Conservation (phyloP, 2,329 filamentous ascomycete species). For the Gremmenia infestans region DNA sequence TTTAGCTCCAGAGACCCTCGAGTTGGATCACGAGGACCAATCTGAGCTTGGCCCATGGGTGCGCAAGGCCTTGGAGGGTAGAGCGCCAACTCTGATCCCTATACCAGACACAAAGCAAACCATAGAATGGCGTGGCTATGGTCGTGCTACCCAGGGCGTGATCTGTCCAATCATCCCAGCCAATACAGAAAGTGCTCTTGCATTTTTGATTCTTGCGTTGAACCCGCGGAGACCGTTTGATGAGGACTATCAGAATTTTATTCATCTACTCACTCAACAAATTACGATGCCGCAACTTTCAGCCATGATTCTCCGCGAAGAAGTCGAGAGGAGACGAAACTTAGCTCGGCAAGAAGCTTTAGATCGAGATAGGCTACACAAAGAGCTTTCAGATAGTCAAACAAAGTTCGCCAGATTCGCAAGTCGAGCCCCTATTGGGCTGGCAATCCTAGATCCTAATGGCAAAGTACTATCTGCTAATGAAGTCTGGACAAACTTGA, state of each 20-base stretch:
- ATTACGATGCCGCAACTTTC: constrained; percentile 65
- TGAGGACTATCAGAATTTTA: constrained; percentile 65
- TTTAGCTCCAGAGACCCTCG: constrained; percentile 5
- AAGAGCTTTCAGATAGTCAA: constrained; percentile 58
- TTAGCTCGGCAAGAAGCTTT: constrained; percentile 61
- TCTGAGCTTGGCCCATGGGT: constrained; percentile 4
- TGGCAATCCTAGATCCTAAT: constrained; percentile 62
- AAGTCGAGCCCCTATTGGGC: constrained; percentile 67
- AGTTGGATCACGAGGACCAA: constrained; percentile 1
- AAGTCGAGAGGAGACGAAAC: constrained; percentile 50
- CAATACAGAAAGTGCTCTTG: constrained; percentile 59
- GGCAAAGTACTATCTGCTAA: constrained; percentile 40
- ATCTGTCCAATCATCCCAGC: constrained; percentile 64
- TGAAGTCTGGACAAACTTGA: constrained; percentile 15
- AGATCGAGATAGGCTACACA: constrained; percentile 61
- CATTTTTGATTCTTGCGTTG: constrained; percentile 63
- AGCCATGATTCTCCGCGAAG: constrained; percentile 66
- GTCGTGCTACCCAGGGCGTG: constrained; percentile 57
- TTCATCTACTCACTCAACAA: constrained; percentile 50
- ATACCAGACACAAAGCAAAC: constrained; percentile 41
- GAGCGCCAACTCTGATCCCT: constrained; percentile 3
- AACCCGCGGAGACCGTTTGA: constrained; percentile 70
- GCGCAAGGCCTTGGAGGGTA: constrained; percentile 1
- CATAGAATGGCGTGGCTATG: constrained; percentile 62
- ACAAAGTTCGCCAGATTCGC: constrained; percentile 65